Conservation (phyloP, 345 rosid genomes). For the Salix purpurea region DNA sequence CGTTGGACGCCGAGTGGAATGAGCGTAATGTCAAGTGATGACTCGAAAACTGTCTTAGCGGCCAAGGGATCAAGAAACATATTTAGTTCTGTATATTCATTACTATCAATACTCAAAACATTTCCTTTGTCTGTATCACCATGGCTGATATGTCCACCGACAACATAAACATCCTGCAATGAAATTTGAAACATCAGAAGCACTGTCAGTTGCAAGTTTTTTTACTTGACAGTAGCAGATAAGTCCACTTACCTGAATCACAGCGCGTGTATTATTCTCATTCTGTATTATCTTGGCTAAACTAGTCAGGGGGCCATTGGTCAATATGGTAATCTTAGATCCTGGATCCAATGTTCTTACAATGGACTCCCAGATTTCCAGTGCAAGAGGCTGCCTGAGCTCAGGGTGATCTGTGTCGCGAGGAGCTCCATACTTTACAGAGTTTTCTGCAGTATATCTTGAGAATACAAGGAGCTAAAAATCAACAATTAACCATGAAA, state of each 20-base stretch:
- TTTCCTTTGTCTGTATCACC: slow-evolving; percentile 47
- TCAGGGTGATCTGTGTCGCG: slow-evolving; percentile 66
- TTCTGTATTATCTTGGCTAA: slow-evolving; percentile 58
- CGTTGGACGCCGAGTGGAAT: slow-evolving; percentile 64
- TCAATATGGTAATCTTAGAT: slow-evolving; percentile 62
- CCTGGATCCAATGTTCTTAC: slow-evolving; percentile 33
- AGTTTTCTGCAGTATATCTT: slow-evolving; percentile 80
- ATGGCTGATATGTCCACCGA: slow-evolving; percentile 74
- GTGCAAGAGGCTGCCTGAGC: slow-evolving; percentile 65
- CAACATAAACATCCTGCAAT: slow-evolving; percentile 61
- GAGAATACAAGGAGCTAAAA: not conserved
- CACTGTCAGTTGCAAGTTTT: too few relatives aligned
- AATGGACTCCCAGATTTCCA: slow-evolving; percentile 62
- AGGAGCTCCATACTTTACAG: slow-evolving; percentile 57
- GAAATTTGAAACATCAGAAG: not conserved
- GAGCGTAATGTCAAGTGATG: slow-evolving; percentile 62
- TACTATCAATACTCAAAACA: slow-evolving; percentile 46
- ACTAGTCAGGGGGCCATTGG: slow-evolving; percentile 80
- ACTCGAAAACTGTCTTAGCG: slow-evolving; percentile 63
- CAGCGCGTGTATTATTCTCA: slow-evolving; percentile 29
- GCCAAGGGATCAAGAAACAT: slow-evolving; percentile 88
- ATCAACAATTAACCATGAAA: not conserved
- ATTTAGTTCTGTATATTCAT: slow-evolving; percentile 66
- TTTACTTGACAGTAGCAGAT: not conserved
- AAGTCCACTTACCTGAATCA: slow-evolving; percentile 48